Percentiles rank a stretch among this genome's conserved stretches.
phyloP scores from a whole-genome alignment of 345 rosid species.

The Populus pruinosa region DNA sequence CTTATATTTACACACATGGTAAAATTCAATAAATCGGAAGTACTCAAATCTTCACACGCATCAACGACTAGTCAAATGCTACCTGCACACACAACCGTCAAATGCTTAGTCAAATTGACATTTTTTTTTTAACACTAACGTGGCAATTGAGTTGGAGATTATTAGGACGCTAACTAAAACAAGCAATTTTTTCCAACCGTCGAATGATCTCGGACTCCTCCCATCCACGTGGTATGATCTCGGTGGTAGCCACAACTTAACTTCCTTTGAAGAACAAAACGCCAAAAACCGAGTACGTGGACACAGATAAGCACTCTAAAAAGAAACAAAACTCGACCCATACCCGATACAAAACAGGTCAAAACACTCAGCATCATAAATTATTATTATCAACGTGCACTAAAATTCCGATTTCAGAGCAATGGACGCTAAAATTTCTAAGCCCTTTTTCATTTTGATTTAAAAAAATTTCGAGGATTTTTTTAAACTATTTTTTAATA shows the following conservation, averaged over 20 bases:
- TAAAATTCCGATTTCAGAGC: no score
- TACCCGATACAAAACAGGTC: background rate
- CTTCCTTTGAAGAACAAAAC: background rate
- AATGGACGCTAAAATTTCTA: no score
- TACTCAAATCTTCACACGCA: background rate
- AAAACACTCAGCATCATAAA: no score
- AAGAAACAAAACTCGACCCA: background rate
- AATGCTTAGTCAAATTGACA: background rate
- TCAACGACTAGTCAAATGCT: background rate
- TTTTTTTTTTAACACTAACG: background rate
- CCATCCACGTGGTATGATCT: conserved; percentile 1
- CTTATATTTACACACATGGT: background rate
- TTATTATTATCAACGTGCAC: no score
- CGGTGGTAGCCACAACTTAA: background rate
- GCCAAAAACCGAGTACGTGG: conserved; percentile 30
- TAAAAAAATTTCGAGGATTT: no score
- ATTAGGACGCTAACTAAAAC: background rate
- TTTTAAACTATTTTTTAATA: no score
- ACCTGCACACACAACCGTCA: background rate
- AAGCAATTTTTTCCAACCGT: background rate
- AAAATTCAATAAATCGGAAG: no score
- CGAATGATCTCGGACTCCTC: background rate
- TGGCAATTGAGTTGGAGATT: background rate
- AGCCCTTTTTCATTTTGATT: no score
- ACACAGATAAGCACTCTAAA: conserved; percentile 16